phyloP scores from a whole-genome alignment of 495 filamentous ascomycete species.

The Talaromyces trachyspermus region DNA sequence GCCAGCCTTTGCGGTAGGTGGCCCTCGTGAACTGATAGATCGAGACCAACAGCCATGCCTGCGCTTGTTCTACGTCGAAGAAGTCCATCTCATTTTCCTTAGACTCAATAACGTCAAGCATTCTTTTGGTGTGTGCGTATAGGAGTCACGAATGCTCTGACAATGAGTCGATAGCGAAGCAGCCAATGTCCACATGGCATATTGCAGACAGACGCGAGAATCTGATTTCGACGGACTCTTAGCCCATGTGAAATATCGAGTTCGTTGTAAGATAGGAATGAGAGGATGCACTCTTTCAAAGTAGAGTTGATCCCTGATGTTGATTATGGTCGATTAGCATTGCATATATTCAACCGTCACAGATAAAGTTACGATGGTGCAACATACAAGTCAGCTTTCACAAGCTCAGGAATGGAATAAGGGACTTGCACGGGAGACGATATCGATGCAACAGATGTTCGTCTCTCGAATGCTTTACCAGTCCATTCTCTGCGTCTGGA shows the following conservation, averaged over 20 bases:
- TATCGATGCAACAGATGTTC: conserved; percentile 1
- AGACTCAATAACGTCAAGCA: conserved; percentile 32
- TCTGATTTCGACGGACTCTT: conserved; percentile 15
- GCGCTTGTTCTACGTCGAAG: conserved; percentile 24
- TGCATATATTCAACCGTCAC: neutral
- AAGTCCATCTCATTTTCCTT: conserved; percentile 8
- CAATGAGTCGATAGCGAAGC: conserved; percentile 47
- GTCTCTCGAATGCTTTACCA: neutral
- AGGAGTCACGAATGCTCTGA: conserved; percentile 36
- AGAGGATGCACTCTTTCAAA: conserved; percentile 52
- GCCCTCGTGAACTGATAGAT: conserved; percentile 41
- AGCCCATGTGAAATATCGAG: conserved; percentile 34
- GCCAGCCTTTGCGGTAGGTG: conserved; percentile 37
- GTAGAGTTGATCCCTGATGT: conserved; percentile 44
- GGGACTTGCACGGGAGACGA: neutral
- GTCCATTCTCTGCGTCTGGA: neutral
- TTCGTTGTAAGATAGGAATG: conserved; percentile 45
- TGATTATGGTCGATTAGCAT: neutral
- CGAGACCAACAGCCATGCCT: conserved; percentile 44
- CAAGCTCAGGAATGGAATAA: conserved; percentile 15
- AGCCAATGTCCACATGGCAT: conserved; percentile 51
- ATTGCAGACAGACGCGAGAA: conserved; percentile 37
- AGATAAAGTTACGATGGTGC: too few species aligned
- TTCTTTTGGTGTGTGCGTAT: conserved; percentile 41
- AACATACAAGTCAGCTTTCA: conserved; percentile 38